Percentiles rank a stretch among this genome's conserved stretches.
phyloP scores from a whole-genome alignment of 176 grass and related monocot genomes.

The Stipa capillata region DNA sequence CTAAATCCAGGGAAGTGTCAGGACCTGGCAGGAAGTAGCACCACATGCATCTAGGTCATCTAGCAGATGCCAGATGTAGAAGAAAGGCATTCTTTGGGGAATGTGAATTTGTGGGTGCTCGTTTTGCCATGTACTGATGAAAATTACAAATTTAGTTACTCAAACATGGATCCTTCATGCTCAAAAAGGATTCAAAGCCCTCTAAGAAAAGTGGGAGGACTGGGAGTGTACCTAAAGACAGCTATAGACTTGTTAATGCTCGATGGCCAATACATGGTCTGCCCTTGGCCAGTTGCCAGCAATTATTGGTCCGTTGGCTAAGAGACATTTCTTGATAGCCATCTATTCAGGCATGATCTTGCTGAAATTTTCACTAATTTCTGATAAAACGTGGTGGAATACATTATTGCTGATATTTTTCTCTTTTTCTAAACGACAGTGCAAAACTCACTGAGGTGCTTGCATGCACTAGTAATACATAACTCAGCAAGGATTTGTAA shows the following conservation, averaged over 20 bases:
- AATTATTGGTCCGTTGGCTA: too few species aligned
- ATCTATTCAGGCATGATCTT: not conserved
- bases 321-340: not conserved
- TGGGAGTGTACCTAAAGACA: too few species aligned
- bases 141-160: too few species aligned
- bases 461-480: not conserved
- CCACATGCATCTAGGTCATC: not conserved
- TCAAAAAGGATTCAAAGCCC: not conserved
- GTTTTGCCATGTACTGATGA: not conserved
- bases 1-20: not conserved
- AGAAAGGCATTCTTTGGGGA: not conserved
- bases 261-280: too few species aligned
- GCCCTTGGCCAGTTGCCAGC: too few species aligned
- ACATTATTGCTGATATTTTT: not conserved
- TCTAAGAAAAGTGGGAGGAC: too few species aligned
- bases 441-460: not conserved
- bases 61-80: not conserved
- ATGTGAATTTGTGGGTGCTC: not conserved
- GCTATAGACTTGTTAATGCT: too few species aligned
- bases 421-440: not conserved
- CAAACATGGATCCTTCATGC: not conserved
- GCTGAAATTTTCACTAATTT: not conserved
- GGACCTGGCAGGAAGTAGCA: too few species aligned
- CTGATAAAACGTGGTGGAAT: not conserved
- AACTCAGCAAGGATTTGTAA: not conserved